Evolutionary conservation across 352 stramenopile genomes (phyloP).

Genomic region (Nothophytophthora sp.): DNA sequence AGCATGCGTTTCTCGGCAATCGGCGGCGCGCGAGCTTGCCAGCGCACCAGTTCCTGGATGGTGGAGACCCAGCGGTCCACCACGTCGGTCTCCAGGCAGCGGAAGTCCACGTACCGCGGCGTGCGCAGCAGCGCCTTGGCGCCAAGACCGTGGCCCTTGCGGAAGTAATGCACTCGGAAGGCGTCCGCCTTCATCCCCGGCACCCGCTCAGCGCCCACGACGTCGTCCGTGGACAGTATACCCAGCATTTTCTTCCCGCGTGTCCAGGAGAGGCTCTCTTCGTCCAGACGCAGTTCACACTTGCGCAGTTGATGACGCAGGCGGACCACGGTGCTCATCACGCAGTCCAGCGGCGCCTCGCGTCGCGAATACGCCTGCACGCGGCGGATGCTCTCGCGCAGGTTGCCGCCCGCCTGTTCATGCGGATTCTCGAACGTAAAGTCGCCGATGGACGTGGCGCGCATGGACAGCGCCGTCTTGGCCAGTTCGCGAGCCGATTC

Average conservation of each 20-base stretch:
- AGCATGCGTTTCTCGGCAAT: conserved; percentile 71
- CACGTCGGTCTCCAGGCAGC: conserved; percentile 37
- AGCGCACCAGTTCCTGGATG: conserved; percentile 83
- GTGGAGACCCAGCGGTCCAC: conserved; percentile 56
- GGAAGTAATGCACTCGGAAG: conserved; percentile 81
- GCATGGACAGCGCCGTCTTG: conserved; percentile 66
- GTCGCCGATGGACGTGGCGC: conserved; percentile 74
- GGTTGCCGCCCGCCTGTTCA: conserved; percentile 42
- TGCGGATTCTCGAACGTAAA: conserved; percentile 72
- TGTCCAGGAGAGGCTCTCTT: conserved; percentile 64
- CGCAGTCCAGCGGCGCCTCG: conserved; percentile 66
- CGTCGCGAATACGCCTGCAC: conserved; percentile 82
- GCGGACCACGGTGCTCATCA: conserved; percentile 47
- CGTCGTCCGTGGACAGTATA: conserved; percentile 66
- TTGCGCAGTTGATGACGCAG: conserved; percentile 40
- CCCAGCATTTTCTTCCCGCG: conserved; percentile 48
- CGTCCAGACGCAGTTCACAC: conserved; percentile 64
- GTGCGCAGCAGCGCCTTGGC: conserved; percentile 64
- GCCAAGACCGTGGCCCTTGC: conserved; percentile 55
- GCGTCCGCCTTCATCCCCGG: conserved; percentile 33
- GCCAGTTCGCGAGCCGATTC: conserved; percentile 69
- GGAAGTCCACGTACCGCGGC: conserved; percentile 53
- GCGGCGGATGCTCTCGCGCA: conserved; percentile 81
- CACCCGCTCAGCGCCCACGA: conserved; percentile 60
- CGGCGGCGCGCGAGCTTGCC: conserved; percentile 72